Conservation (phyloP, 257 asterid genomes). For the Solanum megistacrolobum region DNA sequence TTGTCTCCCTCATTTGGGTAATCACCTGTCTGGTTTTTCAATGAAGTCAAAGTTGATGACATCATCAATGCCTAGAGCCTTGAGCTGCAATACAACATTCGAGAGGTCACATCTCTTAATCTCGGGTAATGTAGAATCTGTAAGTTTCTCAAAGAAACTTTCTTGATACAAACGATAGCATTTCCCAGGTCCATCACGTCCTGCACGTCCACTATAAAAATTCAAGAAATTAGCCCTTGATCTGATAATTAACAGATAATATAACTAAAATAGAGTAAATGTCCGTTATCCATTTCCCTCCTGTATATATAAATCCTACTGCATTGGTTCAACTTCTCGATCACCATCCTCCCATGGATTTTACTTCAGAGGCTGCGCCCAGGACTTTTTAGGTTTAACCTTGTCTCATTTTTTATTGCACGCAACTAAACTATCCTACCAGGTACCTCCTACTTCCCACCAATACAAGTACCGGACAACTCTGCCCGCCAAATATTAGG, state of each 20-base stretch:
- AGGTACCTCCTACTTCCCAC: not conserved
- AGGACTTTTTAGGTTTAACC: not conserved
- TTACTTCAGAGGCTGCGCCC: not conserved
- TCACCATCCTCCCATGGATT: not conserved
- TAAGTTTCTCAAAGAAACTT: conserved; percentile 71
- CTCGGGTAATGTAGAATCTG: conserved; percentile 78
- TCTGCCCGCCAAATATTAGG: not conserved
- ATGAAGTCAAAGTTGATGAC: conserved; percentile 84
- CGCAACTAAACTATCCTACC: not conserved
- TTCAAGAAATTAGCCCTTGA: not conserved
- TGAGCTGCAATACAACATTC: conserved; percentile 88
- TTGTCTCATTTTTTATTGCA: not conserved
- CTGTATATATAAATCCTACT: not conserved
- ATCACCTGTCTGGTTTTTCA: conserved; percentile 80
- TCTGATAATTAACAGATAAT: not conserved
- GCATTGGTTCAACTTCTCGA: not conserved
- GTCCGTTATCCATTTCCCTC: not conserved
- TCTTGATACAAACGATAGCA: conserved; percentile 98
- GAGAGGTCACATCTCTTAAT: conserved; percentile 90
- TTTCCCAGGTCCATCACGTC: conserved; percentile 97
- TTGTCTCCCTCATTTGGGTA: not conserved
- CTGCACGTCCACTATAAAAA: conserved; percentile 93
- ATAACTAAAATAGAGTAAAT: not conserved
- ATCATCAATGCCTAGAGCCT: conserved; percentile 86
- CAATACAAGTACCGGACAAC: not conserved